Evolutionary conservation across 768 basidiomycete species (phyloP), one percentile per base, ranked within the genome.

Genomic region (Leccinum truebloodii): DNA sequence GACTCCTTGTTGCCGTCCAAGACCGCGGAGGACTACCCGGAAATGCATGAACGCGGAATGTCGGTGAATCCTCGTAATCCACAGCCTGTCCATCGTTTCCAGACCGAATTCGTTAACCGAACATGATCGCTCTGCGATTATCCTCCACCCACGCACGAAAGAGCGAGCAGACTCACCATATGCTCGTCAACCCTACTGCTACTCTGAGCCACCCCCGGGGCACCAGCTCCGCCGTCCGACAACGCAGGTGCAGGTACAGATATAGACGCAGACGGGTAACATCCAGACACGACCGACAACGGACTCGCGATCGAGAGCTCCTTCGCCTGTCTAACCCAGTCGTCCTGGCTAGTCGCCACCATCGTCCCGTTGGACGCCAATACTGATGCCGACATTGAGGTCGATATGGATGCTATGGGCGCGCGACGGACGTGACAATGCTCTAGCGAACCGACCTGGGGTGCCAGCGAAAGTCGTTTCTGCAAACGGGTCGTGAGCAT

Each of bases 321-420:
- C 57, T 83, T 80, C 4, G 90, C 83, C 68, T 86, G 88, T 59
- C 79, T 78, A 12, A 92, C 89, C 90, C 89, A 92, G 67, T 92
- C 89, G 59, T 90, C 90, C 9, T 83, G 80, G 18, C 75, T 72
- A 46, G 79, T 75, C 28, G 79, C 61, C 65, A 52, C 65, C 65
- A 41, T 18, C 18, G 39, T 41, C 18, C 39, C 39, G 39, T 41
- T 14, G 39, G 39, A n/a, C 4, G 39, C 13, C 18, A 39, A 39
- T 0, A 39, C 16, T 39, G 39, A 41, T 41, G 39, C 39, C 18
- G 39, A 41, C 39, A 9, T 18, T n/a, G 39, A 41, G 39, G 18
- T 41, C 39, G 39, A 41, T 41, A 41, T 41, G 9, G 61, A n/a
- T 39, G 55, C 57, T 55, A 63, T 64, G 49, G 64, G 74, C 77